Evolutionary conservation across 2,329 filamentous ascomycete species (phyloP).

Genomic region (Arthrinium phaeospermum): DNA sequence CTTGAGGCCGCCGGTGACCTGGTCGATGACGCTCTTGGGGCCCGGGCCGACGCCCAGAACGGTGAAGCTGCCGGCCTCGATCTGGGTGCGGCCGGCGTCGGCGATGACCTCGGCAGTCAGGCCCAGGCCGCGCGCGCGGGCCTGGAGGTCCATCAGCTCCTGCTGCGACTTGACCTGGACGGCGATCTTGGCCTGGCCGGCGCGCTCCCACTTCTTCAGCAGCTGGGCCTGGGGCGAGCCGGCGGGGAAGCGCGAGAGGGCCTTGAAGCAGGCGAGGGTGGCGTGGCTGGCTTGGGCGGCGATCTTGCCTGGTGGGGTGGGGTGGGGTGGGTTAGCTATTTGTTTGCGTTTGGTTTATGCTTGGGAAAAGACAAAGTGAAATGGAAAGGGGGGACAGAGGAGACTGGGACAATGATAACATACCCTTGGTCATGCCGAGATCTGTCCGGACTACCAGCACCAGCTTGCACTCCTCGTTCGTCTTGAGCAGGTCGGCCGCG

Average conservation of each 20-base stretch:
- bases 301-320: constrained; percentile 86
- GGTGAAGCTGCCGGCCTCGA: constrained; percentile 89
- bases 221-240: constrained; percentile 63
- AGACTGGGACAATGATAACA: constrained; percentile 27
- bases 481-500: constrained; percentile 38
- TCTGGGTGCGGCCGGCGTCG: constrained; percentile 97
- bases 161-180: constrained; percentile 88
- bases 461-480: constrained; percentile 87
- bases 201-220: constrained; percentile 82
- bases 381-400: background rate
- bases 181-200: constrained; percentile 92
- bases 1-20: constrained; percentile 57
- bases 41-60: constrained; percentile 85
- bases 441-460: constrained; percentile 92
- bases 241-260: constrained; percentile 63
- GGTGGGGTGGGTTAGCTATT: constrained; percentile 20
- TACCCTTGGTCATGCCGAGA: constrained; percentile 96
- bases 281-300: constrained; percentile 94
- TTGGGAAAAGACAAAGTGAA: too few relatives aligned
- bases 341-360: background rate
- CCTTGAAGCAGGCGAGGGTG: constrained; percentile 97
- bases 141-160: constrained; percentile 75
- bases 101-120: constrained; percentile 88
- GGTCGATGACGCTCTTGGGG: constrained; percentile 84
- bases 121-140: constrained; percentile 80